Evolutionary conservation across 257 asterid species (phyloP), one percentile per base, ranked within the genome.

Genomic region (Jacaranda copaia): DNA sequence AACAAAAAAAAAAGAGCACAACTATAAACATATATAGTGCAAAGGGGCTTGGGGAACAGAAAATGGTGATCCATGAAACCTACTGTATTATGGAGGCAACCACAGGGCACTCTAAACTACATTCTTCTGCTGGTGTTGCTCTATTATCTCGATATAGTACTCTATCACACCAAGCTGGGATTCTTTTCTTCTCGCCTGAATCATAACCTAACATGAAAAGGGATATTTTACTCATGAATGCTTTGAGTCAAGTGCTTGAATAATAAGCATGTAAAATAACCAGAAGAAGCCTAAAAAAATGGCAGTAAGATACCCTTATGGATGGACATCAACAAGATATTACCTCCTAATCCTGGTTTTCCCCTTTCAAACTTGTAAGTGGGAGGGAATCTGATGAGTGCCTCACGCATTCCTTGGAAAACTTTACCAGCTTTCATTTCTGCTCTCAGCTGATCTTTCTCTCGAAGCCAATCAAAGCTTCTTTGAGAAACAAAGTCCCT

Each of bases 111-210:
- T 81, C 93, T 79, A 96, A 85, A 70, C 96, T 89, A 88, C 97
- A 92, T 20, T 76, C 87, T 51, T 86, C 88, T 10, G 79, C n/a
- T 16, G 91, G 90, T 57, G 84, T 57, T n/a, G 82, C 84, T 35
- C 93, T 84, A 63, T 85, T 96, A 78, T 93, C 98, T 67, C 98
- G 87, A 70, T 96, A 96, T 4, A 96, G 77, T 65, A 96, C 84
- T 81, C 99, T 81, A 60, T 93, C 98, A 70, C 99, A 96, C 99
- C 99, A 96, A 13, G 99, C 99, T 6, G 98, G 99, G 77, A 93
- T 96, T 40, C 98, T 78, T 76, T 96, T 96, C 91, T 96, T 96
- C 85, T 96, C 99, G 0, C 99, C 98, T 59, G 99, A 93, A 66
- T 96, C 99, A 87, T 96, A 96, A 39, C 99, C 99, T 96, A 72